phyloP scores from a whole-genome alignment of 495 filamentous ascomycete genomes.

The Pseudotulostoma volvatum region DNA sequence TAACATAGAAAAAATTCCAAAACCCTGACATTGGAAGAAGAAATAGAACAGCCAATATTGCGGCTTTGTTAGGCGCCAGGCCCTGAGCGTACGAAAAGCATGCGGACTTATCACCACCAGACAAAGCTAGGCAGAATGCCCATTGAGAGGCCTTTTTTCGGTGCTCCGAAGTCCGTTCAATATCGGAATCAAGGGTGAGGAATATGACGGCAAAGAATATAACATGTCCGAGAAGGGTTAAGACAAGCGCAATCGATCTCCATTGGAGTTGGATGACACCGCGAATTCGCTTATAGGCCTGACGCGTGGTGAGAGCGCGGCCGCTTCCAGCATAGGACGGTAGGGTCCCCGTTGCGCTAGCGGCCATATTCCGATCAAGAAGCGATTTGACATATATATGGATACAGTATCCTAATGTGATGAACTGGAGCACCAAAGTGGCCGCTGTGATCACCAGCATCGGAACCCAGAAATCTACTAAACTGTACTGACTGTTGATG shows the following conservation, averaged over 20 bases:
- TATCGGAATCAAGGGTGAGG: constrained; percentile 61
- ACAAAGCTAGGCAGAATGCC: constrained; percentile 48
- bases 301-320: constrained; percentile 66
- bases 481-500: constrained; percentile 68
- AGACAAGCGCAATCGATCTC: constrained; percentile 73
- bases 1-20: constrained; percentile 68
- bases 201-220: constrained; percentile 87
- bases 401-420: constrained; percentile 84
- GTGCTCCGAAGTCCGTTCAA: constrained; percentile 38
- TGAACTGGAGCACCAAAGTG: constrained; percentile 65
- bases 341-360: constrained; percentile 52
- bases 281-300: constrained; percentile 71
- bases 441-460: constrained; percentile 62
- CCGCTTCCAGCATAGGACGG: constrained; percentile 69
- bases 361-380: constrained; percentile 51
- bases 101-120: constrained; percentile 37
- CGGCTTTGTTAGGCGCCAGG: constrained; percentile 47
- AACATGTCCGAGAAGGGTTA: constrained; percentile 76
- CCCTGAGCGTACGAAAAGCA: constrained; percentile 42
- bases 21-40: constrained; percentile 73
- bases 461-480: constrained; percentile 82
- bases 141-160: constrained; percentile 41
- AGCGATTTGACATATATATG: constrained; percentile 80
- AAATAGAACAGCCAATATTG: constrained; percentile 63
- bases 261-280: constrained; percentile 87